Evolutionary conservation across 2,329 filamentous ascomycete species (phyloP), one percentile per base, ranked within the genome.

Genomic region (Clonostachys rhizophaga): DNA sequence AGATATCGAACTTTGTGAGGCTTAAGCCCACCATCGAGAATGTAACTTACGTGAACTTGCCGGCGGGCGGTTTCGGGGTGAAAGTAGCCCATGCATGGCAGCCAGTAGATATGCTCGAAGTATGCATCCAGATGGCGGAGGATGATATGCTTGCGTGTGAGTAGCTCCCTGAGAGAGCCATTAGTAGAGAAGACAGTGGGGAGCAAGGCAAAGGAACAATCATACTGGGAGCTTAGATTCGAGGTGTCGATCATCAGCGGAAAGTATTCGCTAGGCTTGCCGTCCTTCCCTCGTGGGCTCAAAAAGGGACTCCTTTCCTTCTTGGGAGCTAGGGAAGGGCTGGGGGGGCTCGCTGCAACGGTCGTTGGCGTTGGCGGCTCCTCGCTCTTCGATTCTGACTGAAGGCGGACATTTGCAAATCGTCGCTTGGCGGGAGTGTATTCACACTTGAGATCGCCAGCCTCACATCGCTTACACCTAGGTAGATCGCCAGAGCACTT

Each of bases 401-500:
- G 39, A 43, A 59, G 53, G 20, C 55, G 60, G 36, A 66, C 56
- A 46, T 62, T 65, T 47, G 60, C 57, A 45, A 70, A 69, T 43
- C 64, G 65, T 37, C 69, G 59, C 53, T 66, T 70, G 13, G 64
- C 59, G 1, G 63, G 58, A 13, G 60, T 63, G 49, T 72, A 72
- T 50, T 70, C 68, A 56, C 69, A 72, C 14, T 46, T 43, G n/a
- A 71, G 50, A 24, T 60, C 58, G 33, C 55, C 54, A 2, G 50
- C 50, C 42, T 66, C 60, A 51, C 69, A 72, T 46, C 69, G 57
- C 50, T 64, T 62, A 50, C 69, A 72, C 30, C 55, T 56, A 6
- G 68, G 68, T 42, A 68, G 47, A 44, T 70, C 68, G 17, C 68
- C 67, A 1, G 67, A 70, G 49, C 69, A 72, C 49, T 69, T 70